Conservation (phyloP, 2,329 filamentous ascomycete genomes). For the Nannizziopsis arthrosporioides region DNA sequence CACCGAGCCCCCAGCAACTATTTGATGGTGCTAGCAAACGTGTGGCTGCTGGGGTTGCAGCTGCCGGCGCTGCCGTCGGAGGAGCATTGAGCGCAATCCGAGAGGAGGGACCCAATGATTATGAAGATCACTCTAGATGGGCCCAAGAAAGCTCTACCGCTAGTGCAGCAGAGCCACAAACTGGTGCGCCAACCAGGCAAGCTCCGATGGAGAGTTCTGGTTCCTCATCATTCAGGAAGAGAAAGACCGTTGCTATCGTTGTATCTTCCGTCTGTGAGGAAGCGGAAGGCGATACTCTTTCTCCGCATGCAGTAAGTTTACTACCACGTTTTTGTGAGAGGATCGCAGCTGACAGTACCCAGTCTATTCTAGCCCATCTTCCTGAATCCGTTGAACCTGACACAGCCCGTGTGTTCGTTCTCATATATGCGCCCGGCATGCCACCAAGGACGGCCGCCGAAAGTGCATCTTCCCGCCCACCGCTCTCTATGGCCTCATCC, state of each 20-base stretch:
- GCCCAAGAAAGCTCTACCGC: slow-evolving; percentile 55
- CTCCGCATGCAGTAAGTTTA: slow-evolving; percentile 68
- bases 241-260: slow-evolving; percentile 76
- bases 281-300: slow-evolving; percentile 42
- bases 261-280: slow-evolving; percentile 64
- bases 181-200: background rate
- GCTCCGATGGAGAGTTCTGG: slow-evolving; percentile 19
- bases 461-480: slow-evolving; percentile 40
- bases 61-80: slow-evolving; percentile 69
- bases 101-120: slow-evolving; percentile 70
- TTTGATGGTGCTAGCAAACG: slow-evolving; percentile 72
- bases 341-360: background rate
- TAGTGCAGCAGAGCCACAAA: slow-evolving; percentile 20
- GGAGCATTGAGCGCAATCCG: slow-evolving; percentile 72
- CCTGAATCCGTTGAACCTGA: slow-evolving; percentile 63
- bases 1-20: slow-evolving; percentile 78
- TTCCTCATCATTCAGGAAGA: slow-evolving; percentile 33
- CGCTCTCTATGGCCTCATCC: slow-evolving; percentile 61
- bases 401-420: slow-evolving; percentile 65
- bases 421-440: slow-evolving; percentile 76
- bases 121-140: slow-evolving; percentile 81
- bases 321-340: background rate
- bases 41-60: slow-evolving; percentile 68
- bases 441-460: slow-evolving; percentile 44
- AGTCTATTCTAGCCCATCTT: slow-evolving; percentile 84